phyloP scores from a whole-genome alignment of 2,329 filamentous ascomycete genomes.

The Didymella segeticola region DNA sequence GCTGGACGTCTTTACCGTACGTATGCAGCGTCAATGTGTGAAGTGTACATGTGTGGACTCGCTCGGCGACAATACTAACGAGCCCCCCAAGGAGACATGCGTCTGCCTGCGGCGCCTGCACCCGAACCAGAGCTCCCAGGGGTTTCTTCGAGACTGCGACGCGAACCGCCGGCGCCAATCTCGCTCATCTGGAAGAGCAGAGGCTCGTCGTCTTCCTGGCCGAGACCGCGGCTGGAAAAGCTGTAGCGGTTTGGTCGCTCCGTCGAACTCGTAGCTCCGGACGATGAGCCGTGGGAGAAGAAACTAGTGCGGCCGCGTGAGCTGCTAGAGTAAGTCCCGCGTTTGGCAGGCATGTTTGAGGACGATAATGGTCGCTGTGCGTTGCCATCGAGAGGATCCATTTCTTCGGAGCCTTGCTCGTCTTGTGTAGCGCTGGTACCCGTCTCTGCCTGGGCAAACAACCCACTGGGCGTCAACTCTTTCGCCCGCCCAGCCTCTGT shows the following conservation, averaged over 20 bases:
- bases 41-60: background rate
- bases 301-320: slow-evolving; percentile 40
- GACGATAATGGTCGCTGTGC: slow-evolving; percentile 35
- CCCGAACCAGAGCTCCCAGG: slow-evolving; percentile 38
- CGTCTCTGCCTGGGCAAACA: slow-evolving; percentile 58
- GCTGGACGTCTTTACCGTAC: background rate
- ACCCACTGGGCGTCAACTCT: slow-evolving; percentile 66
- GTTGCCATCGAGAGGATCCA: slow-evolving; percentile 36
- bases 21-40: background rate
- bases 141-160: slow-evolving; percentile 48
- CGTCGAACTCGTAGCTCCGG: slow-evolving; percentile 44
- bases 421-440: slow-evolving; percentile 39
- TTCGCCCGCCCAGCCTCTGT: slow-evolving; percentile 60
- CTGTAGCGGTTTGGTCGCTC: slow-evolving; percentile 52
- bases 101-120: slow-evolving; percentile 34
- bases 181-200: slow-evolving; percentile 77
- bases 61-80: slow-evolving; percentile 4
- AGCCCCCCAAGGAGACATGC: slow-evolving; percentile 37
- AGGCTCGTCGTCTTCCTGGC: slow-evolving; percentile 69
- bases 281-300: slow-evolving; percentile 42
- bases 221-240: slow-evolving; percentile 51
- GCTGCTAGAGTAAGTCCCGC: slow-evolving; percentile 30
- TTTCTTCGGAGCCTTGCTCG: slow-evolving; percentile 20
- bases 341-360: slow-evolving; percentile 39
- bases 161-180: slow-evolving; percentile 57